phyloP scores from a whole-genome alignment of 805 yeast genomes.

The Candida alai region DNA sequence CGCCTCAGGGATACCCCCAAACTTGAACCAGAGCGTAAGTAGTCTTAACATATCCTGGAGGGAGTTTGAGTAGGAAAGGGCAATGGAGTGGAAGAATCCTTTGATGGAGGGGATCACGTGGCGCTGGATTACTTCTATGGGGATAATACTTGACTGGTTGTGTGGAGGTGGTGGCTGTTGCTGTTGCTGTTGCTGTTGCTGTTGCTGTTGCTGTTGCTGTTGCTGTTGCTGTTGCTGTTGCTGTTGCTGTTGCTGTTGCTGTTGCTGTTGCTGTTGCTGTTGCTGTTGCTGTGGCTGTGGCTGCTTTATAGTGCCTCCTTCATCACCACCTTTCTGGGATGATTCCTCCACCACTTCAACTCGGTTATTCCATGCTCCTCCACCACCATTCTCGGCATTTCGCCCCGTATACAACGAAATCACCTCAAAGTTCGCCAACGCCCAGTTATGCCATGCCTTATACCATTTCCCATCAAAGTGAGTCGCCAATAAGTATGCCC shows the following conservation, averaged over 20 bases:
- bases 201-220: slow-evolving; percentile 17
- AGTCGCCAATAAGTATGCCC: slow-evolving; percentile 89
- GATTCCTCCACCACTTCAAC: slow-evolving; percentile 14
- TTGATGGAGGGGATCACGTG: slow-evolving; percentile 95
- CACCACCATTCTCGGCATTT: slow-evolving; percentile 14
- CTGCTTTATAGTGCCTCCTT: too few species aligned
- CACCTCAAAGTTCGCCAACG: slow-evolving; percentile 94
- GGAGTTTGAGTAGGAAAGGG: slow-evolving; percentile 81
- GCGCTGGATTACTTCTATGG: slow-evolving; percentile 62
- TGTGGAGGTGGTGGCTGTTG: slow-evolving; percentile 15
- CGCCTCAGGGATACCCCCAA: slow-evolving; percentile 91
- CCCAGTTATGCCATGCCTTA: slow-evolving; percentile 99
- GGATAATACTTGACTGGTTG: slow-evolving; percentile 21
- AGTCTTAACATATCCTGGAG: slow-evolving; percentile 89
- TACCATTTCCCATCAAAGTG: slow-evolving; percentile 93
- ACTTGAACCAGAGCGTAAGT: slow-evolving; percentile 91
- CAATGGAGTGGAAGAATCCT: slow-evolving; percentile 93
- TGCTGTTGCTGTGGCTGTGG: too few species aligned
- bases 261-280: slow-evolving; percentile 11
- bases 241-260: slow-evolving; percentile 14
- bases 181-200: slow-evolving; percentile 12
- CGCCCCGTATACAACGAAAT: slow-evolving; percentile 55
- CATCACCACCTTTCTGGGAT: neutral
- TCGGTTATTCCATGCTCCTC: slow-evolving; percentile 8
- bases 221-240: slow-evolving; percentile 15